Evolutionary conservation across 139 green algal species (phyloP).

Genomic region (Coelastrella sp.): DNA sequence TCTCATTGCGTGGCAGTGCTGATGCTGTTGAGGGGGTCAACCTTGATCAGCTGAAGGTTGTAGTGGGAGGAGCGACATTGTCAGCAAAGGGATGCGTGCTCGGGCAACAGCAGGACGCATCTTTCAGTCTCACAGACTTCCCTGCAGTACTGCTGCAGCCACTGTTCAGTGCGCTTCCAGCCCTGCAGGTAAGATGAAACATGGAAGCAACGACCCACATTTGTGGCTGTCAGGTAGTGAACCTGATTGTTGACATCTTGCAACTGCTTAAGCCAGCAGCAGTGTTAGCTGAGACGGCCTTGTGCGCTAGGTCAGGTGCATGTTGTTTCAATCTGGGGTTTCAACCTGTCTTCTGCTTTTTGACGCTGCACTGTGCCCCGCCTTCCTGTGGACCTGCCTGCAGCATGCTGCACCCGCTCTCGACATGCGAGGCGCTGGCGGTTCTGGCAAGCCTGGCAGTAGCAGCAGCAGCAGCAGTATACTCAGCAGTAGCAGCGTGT

Average conservation of each 20-base stretch:
- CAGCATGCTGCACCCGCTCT: constrained; percentile 68
- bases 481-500: constrained; percentile 41
- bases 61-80: constrained; percentile 48
- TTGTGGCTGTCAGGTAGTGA: too few relatives aligned
- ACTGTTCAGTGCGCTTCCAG: constrained; percentile 69
- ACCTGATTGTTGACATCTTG: too few relatives aligned
- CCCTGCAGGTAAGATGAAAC: constrained; percentile 49
- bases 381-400: too few relatives aligned
- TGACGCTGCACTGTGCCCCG: too few relatives aligned
- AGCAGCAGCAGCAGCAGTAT: constrained; percentile 17
- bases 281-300: too few relatives aligned
- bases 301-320: too few relatives aligned
- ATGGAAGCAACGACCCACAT: too few relatives aligned
- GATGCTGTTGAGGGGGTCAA: constrained; percentile 85
- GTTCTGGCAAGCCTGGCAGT: constrained; percentile 48
- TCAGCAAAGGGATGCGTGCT: constrained; percentile 74
- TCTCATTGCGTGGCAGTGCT: constrained; percentile 63
- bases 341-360: too few relatives aligned
- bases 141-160: constrained; percentile 79
- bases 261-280: too few relatives aligned
- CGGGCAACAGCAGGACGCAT: constrained; percentile 81
- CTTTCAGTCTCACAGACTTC: constrained; percentile 80
- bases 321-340: too few relatives aligned
- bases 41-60: constrained; percentile 81
- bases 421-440: constrained; percentile 30